Percentiles rank a stretch among this genome's conserved stretches.
These are phyloP conservation scores for Phyllosticta capitalensis DNA, from an alignment of 2,329 filamentous ascomycete genomes.

Conservation along the genomic window DNA sequence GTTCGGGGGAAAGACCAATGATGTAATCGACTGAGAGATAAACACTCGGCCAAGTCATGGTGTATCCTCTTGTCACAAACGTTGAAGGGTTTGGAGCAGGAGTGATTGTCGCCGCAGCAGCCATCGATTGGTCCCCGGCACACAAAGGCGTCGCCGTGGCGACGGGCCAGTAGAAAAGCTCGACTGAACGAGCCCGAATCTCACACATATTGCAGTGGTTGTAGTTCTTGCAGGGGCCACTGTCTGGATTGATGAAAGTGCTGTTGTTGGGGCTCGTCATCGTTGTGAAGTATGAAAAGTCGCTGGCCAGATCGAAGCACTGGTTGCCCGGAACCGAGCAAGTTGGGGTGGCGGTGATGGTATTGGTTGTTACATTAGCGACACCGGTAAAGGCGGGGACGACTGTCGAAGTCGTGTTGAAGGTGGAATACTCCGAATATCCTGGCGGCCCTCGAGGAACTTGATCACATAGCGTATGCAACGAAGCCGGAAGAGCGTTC, in stretches of 20 bases:
- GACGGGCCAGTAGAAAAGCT: conserved; percentile 1
- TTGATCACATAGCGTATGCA: not conserved
- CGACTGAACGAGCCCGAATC: not conserved
- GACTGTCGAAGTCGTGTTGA: not conserved
- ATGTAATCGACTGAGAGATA: conserved; percentile 1
- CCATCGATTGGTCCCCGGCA: too few species aligned
- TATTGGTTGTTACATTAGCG: not conserved
- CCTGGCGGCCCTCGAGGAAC: not conserved
- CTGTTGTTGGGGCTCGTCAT: not conserved
- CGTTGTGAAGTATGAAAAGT: not conserved
- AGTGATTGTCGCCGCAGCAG: not conserved
- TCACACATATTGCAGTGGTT: not conserved
- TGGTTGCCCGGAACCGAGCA: not conserved
- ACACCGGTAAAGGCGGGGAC: not conserved
- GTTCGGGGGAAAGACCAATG: not conserved
- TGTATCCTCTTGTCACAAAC: not conserved
- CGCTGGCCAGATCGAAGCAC: not conserved
- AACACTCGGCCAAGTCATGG: not conserved
- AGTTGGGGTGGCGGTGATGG: not conserved
- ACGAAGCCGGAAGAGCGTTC: not conserved
- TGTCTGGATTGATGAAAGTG: not conserved
- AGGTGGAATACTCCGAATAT: not conserved
- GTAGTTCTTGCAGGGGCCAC: not conserved
- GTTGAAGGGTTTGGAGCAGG: not conserved
- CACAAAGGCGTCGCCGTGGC: not conserved